Base-by-base conservation (phyloP, 768 basidiomycete species). In the Tubosaeta brunneosetosa region DNA sequence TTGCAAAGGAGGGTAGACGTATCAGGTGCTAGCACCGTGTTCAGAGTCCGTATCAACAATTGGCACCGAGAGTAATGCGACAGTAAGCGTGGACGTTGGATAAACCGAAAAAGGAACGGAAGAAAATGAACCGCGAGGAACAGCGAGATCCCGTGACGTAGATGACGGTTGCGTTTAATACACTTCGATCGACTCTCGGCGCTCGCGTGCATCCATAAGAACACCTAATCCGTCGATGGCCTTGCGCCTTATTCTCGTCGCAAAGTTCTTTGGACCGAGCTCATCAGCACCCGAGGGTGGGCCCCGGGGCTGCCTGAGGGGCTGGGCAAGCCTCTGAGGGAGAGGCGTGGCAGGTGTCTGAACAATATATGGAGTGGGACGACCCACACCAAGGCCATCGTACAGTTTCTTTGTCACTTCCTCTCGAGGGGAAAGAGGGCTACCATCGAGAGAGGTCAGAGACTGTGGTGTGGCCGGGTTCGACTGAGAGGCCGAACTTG, bases 261-360 rank as follows among this genome's bases (percentile, higher is more conserved):
- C 91, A 74, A 93, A 93, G 68, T 93, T 93, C 78, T 88, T 86
- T 41, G 88, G 86, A 17, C 86, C 85, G 46, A 93, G 81, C 65
- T 93, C 91, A 63, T 93, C 91, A 57, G 83, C 83, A 64, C 87
- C 86, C 22, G 87, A 87, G 41, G 91, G 91, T 51, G 91, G 91
- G 61, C 91, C 91, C 53, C 84, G 82, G 62, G 91, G 91, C 75
- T 93, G 91, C 69, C 91, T 84, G 49, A 84, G 77, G 55, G 88
- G 86, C 64, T 85, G 83, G 68, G 75, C 75, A 71, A 85, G 64
- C 76, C 83, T 81, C 49, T 74, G 74, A 29, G 73, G 71, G 50
- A 68, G 67, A 74, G 51, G 63, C 49, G 63, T 46, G 53, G 42
- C 56, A 51, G 51, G 47, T 2, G 54, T 14, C 47, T 59, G 59